Base-by-base conservation (phyloP, 306 rosid genomes). In the cucumber (Cucumis sativus) region DNA sequence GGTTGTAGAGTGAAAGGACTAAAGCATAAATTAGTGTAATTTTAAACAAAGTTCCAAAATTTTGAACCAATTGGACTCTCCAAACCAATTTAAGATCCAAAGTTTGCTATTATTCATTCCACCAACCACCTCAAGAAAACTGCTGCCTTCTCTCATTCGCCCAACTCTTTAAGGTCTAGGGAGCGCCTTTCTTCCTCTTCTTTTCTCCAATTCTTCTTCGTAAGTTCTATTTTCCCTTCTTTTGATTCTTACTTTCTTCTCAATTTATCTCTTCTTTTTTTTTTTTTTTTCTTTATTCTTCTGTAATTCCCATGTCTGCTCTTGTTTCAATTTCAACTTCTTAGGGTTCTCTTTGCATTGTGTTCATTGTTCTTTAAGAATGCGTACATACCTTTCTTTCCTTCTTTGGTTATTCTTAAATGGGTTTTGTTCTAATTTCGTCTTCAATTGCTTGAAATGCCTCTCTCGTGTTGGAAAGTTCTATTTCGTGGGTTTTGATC, bases 1-100 rank as follows among this genome's bases (percentile, higher is more conserved):
- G 0, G 2, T 60, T 11, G 0, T 0, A 12, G 5, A 60, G 8
- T 0, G 0, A 0, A 12, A 4, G 37, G 65, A 60, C 18, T 60
- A 25, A 60, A 60, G 1, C 6, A 60, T 25, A 60, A 60, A 23
- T 25, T 23, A 60, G 5, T 0, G 13, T 59, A 23, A 60, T 58
- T 58, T 1, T 7, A 20, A 59, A 23, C 16, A 21, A 59, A 59
- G 64, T 21, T 59, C 1, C 2, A 2, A 33, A 23, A 2, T 15
- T 30, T 63, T 61, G 13, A 17, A 35, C 20, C 15, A 20, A 6
- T 67, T 43, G 6, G 21, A 11, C 18, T 45, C 49, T 30, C 39
- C 20, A 23, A 17, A 35, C 20, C 15, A 12, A 21, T 23, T 23
- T 47, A 47, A 47, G 77, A 72, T 72, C 62, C 47, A 16, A 35